Evolutionary conservation across 495 filamentous ascomycete genomes (phyloP).

Genomic region (Aspergillus sclerotiicarbonarius): DNA sequence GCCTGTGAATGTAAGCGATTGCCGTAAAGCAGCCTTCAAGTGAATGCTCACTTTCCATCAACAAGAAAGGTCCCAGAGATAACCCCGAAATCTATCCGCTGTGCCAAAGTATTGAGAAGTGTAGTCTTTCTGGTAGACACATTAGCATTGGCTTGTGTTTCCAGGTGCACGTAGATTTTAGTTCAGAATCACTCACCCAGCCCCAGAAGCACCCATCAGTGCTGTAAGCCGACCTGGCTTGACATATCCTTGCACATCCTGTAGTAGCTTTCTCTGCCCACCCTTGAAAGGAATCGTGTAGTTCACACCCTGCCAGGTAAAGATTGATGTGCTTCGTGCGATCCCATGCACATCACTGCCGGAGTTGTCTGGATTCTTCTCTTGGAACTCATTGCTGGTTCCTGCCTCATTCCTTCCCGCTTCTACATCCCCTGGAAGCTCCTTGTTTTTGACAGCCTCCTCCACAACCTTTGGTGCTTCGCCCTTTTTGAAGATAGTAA

Average conservation of each 20-base stretch:
- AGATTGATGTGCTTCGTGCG: conserved; percentile 59
- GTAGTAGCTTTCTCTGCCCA: conserved; percentile 56
- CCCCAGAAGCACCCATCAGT: conserved; percentile 66
- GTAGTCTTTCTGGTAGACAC: conserved; percentile 49
- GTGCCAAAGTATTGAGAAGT: conserved; percentile 53
- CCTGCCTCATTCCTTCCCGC: conserved; percentile 32
- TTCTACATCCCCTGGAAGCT: conserved; percentile 48
- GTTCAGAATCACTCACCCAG: conserved; percentile 54
- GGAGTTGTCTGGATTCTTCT: conserved; percentile 25
- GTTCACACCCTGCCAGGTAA: conserved; percentile 77
- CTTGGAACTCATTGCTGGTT: conserved; percentile 19
- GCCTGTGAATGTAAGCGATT: conserved; percentile 23
- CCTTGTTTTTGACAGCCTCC: conserved; percentile 35
- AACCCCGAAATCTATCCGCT: conserved; percentile 53
- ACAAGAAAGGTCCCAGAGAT: conserved; percentile 52
- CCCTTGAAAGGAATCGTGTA: conserved; percentile 68
- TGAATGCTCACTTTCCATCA: conserved; percentile 44
- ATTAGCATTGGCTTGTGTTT: conserved; percentile 4
- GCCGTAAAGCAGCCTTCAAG: not conserved
- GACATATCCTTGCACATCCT: conserved; percentile 67
- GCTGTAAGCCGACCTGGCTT: conserved; percentile 69
- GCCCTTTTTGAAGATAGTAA: conserved; percentile 66
- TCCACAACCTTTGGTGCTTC: conserved; percentile 55
- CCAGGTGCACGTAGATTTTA: too few relatives aligned
- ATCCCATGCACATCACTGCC: conserved; percentile 39